Base-by-base conservation (phyloP, 441 rosid species). In the Populus hybrid region DNA sequence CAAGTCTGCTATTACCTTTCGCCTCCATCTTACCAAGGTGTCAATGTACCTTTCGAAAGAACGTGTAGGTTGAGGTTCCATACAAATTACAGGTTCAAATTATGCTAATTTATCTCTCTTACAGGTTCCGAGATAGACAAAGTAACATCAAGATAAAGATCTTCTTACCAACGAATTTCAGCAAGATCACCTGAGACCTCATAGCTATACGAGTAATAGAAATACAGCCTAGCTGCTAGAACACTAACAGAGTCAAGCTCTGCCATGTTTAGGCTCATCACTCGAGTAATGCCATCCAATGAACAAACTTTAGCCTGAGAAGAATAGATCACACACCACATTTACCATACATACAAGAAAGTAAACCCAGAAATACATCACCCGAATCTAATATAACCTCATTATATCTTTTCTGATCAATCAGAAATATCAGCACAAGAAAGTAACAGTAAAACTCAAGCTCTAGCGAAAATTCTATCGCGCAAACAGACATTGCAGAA, bases 281-380 rank as follows among this genome's bases (percentile, higher is more conserved):
- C 75, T 38, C 90, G 88, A n/a, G 82, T 84, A 69, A 92, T 86
- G 85, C 93, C 85, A n/a, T 90, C 89, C 0, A 94, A 85, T 36
- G 92, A 87, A 86, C 95, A 89, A 64, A 90, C 88, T 86, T 89
- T 90, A 45, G 93, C 95, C 95, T 91, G 74, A 36, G 14, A n/a
- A 35, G 56, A 14, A 45, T 4, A 12, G 18, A 45, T 12, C 56
- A 45, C 20, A 45, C 56, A 4, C 18, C 56, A 45, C 56, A 45
- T 45, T 45, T 14, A 12, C 20, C 56, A 45, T 14, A 14, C 20
- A 45, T 14, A 45, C 56, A 14, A 45, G 18, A 40, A 50, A 59
- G 61, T 31, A 31, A 66, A 53, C 31, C 72, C 11, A 53, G 72
- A 63, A 21, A 36, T 14, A 2, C 4, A 68, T 45, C 70, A 38